Conservation (phyloP, 2,329 filamentous ascomycete genomes). For the Hypocreales sp. region DNA sequence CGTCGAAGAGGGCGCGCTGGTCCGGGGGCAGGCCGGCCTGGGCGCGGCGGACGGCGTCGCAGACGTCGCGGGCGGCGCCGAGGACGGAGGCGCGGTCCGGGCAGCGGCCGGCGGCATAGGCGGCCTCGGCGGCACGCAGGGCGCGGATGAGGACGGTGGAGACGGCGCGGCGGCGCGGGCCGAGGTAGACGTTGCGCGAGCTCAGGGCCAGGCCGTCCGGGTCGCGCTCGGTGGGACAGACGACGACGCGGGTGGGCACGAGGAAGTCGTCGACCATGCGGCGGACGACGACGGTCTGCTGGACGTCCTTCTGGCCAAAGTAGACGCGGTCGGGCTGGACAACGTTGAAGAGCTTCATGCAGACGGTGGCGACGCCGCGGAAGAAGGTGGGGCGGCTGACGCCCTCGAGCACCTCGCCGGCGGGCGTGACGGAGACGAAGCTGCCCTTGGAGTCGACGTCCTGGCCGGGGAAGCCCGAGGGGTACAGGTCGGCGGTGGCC, state of each 20-base stretch:
- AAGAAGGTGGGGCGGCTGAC: conserved; percentile 85
- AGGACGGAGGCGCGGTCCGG: conserved; percentile 52
- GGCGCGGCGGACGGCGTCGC: conserved; percentile 35
- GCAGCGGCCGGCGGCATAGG: conserved; percentile 39
- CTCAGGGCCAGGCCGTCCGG: conserved; percentile 76
- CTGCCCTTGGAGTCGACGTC: conserved; percentile 64
- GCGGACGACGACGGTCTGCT: conserved; percentile 84
- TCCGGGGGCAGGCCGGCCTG: conserved; percentile 45
- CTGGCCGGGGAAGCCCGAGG: conserved; percentile 57
- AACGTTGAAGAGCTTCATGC: conserved; percentile 55
- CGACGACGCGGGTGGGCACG: conserved; percentile 56
- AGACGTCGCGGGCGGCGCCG: conserved; percentile 48
- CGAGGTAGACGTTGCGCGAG: conserved; percentile 87
- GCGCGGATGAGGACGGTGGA: conserved; percentile 59
- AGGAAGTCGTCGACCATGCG: conserved; percentile 81
- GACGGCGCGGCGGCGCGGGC: conserved; percentile 52
- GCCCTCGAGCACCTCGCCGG: conserved; percentile 71
- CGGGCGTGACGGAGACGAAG: conserved; percentile 81
- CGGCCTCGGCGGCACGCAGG: conserved; percentile 52
- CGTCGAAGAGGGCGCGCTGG: conserved; percentile 56
- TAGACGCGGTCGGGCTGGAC: conserved; percentile 55
- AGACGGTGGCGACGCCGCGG: conserved; percentile 87
- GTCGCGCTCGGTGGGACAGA: conserved; percentile 64
- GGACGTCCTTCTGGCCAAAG: conserved; percentile 95
- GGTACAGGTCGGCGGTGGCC: conserved; percentile 73